Base-by-base conservation (phyloP, 345 rosid genomes). In the Populus tremula region DNA sequence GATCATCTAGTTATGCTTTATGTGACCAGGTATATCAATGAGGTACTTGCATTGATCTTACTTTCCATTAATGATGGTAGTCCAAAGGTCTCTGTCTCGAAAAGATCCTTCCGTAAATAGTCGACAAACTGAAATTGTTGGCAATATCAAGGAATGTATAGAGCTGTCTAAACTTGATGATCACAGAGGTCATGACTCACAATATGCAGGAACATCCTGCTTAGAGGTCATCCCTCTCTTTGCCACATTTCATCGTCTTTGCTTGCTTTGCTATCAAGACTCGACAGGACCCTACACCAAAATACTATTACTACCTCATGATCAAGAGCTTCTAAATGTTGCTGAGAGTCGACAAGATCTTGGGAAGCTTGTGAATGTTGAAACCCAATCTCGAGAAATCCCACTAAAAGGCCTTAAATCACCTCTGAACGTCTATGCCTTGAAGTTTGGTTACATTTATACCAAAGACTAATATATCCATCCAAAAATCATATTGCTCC, bases 1-100 rank as follows among this genome's bases (percentile, higher is more conserved):
- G 36, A 25, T 43, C 56, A 25, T 75, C 14, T 53, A 1, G 7
- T 20, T 8, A 33, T 35, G 43, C 69, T 17, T 36, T 36, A 8
- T 38, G 45, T 77, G 67, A 69, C 12, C 91, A 96, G 99, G 89
- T 90, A 85, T 85, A 85, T 96, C 85, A 96, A 96, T 84, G 94
- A 96, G 87, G 79, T 92, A 82, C 86, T 96, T 85, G 97, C 90
- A 85, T 77, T 74, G 50, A 5, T 92, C 80, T 83, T 91, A 83
- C 90, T 91, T 83, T 74, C 87, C 70, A 80, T 90, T 65, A 85
- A 80, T 75, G 93, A 84, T 72, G 87, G 80, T 77, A 66, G 75
- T 35, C 62, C 50, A 67, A 88, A 86, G 73, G 87, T 84, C 69
- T 80, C 86, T 73, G 69, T 82, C 71, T 70, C 80, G 21, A 75